Conservation (phyloP, 495 filamentous ascomycete species). For the Cenococcum geophilum region DNA sequence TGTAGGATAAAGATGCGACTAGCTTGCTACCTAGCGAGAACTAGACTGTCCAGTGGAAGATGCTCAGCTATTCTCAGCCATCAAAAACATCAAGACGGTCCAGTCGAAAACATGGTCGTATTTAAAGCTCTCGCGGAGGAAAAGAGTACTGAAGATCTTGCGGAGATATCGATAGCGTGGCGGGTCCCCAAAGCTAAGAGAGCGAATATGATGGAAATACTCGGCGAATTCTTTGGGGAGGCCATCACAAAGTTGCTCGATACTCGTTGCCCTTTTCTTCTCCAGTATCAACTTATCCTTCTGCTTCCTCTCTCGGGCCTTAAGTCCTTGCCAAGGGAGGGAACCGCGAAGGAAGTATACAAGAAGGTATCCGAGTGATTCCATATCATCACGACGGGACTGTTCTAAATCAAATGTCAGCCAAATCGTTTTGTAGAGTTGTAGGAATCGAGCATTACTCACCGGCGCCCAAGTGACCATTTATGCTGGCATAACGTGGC, state of each 20-base stretch:
- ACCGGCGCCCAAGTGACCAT: slow-evolving; percentile 11
- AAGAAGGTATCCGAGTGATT: slow-evolving; percentile 14
- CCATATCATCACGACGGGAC: slow-evolving; percentile 16
- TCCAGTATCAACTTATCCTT: slow-evolving; percentile 21
- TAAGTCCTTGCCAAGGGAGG: slow-evolving; percentile 14
- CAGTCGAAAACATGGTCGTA: slow-evolving; percentile 32
- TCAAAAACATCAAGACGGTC: no score
- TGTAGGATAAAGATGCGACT: no score
- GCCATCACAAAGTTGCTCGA: slow-evolving; percentile 16
- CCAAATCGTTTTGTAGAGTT: slow-evolving; percentile 1
- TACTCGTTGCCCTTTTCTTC: slow-evolving; percentile 17
- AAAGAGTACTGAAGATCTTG: slow-evolving; percentile 21
- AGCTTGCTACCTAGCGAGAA: no score
- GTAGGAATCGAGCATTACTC: no score
- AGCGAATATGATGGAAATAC: slow-evolving; percentile 28
- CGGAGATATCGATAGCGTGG: slow-evolving; percentile 23
- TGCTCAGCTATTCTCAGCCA: no score
- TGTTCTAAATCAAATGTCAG: slow-evolving; percentile 14
- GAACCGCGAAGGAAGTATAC: slow-evolving; percentile 17
- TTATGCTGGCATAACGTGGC: slow-evolving; percentile 14
- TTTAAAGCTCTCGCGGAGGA: slow-evolving; percentile 18
- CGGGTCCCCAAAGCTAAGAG: slow-evolving; percentile 7
- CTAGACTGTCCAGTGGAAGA: no score
- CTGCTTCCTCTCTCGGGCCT: not conserved
- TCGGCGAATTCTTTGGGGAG: slow-evolving; percentile 20